A percentile compares a stretch with the other conserved stretches of the same genome.
These are phyloP conservation scores for Talaromyces nanjingensis DNA, from an alignment of 495 filamentous ascomycete species.

Conservation along the genomic window DNA sequence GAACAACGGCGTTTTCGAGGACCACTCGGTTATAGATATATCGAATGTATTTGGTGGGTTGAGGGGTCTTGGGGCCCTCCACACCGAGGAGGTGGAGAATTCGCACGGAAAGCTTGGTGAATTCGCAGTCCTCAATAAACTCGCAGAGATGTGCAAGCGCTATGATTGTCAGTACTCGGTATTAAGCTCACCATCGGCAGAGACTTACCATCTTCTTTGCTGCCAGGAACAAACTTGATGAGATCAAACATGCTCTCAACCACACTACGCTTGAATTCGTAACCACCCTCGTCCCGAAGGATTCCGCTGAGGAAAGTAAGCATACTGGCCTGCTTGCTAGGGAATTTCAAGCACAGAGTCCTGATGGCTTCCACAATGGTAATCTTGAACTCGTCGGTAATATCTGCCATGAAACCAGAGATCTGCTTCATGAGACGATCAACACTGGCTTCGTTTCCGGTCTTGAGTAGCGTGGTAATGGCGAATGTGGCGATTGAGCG, in stretches of 20 bases:
- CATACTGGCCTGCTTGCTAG: constrained; percentile 96
- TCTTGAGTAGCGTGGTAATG: constrained; percentile 96
- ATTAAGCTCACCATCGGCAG: background rate
- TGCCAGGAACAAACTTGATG: constrained; percentile 97
- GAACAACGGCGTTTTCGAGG: constrained; percentile 91
- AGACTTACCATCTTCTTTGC: constrained; percentile 76
- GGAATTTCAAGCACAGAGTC: constrained; percentile 95
- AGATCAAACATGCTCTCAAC: constrained; percentile 99
- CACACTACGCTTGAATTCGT: constrained; percentile 95
- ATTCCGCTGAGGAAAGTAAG: constrained; percentile 93
- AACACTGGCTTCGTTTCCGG: constrained; percentile 93
- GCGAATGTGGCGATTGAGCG: constrained; percentile 97
- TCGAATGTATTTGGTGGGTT: constrained; percentile 96
- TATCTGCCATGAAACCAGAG: constrained; percentile 93
- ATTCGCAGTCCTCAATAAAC: constrained; percentile 99
- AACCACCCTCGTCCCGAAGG: constrained; percentile 91
- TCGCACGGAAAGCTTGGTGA: constrained; percentile 94
- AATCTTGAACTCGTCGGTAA: constrained; percentile 98
- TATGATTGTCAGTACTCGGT: constrained; percentile 17
- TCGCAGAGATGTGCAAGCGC: constrained; percentile 95
- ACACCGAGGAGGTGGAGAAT: constrained; percentile 88
- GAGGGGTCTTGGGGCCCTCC: constrained; percentile 90
- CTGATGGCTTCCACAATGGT: constrained; percentile 98
- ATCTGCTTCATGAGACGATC: constrained; percentile 99
- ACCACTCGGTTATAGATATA: constrained; percentile 99